These are phyloP conservation scores for Madurella fahalii DNA, from an alignment of 2,329 filamentous ascomycete species.

Conservation along the genomic window DNA sequence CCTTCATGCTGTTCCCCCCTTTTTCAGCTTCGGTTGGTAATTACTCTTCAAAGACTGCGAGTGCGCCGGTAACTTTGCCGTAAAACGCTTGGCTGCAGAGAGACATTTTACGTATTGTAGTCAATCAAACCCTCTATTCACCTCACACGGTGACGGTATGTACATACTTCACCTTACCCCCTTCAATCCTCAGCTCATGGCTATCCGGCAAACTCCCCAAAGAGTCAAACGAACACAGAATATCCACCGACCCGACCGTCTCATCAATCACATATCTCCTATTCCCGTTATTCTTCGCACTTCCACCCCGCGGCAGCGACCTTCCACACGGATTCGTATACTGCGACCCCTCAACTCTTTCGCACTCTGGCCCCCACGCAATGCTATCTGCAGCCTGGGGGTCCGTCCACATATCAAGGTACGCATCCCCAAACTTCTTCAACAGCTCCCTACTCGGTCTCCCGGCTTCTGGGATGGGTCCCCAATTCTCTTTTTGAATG, in stretches of 20 bases:
- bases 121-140: too few species aligned
- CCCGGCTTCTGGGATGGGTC: constrained; percentile 24
- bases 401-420: constrained; percentile 38
- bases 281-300: constrained; percentile 29
- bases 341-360: constrained; percentile 34
- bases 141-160: constrained; percentile 34
- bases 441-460: constrained; percentile 30
- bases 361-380: constrained; percentile 34
- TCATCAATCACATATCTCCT: constrained; percentile 37
- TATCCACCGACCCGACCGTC: constrained; percentile 33
- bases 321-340: constrained; percentile 32
- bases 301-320: constrained; percentile 30
- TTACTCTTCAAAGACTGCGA: too few species aligned
- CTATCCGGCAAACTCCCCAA: constrained; percentile 33
- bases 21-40: too few species aligned
- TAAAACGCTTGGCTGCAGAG: too few species aligned
- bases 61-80: too few species aligned
- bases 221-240: constrained; percentile 34
- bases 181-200: constrained; percentile 33
- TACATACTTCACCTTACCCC: constrained; percentile 35
- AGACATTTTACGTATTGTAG: too few species aligned
- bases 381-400: constrained; percentile 32
- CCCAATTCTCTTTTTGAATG: constrained; percentile 33
- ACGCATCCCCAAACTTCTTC: constrained; percentile 34
- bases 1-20: too few species aligned